A percentile compares a stretch with the other conserved stretches of the same genome.
Evolutionary conservation across 1,139 yeast genomes (phyloP).

Genomic region (Magnusiomyces fungicola): DNA sequence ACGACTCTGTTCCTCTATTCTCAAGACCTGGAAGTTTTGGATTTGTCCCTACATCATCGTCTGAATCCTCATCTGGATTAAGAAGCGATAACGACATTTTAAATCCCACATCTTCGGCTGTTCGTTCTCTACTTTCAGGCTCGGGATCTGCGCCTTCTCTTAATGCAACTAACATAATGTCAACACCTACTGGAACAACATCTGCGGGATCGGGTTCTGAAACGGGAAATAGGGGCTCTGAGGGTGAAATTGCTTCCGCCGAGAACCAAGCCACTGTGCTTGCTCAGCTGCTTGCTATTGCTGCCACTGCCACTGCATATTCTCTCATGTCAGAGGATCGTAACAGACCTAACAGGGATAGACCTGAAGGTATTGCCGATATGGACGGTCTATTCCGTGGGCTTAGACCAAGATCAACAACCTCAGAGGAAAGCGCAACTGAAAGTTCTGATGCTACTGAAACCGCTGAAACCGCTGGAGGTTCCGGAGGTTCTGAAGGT

Average conservation of each 20-base stretch:
- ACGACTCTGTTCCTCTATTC: neutral
- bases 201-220: neutral
- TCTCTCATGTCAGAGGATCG: conserved; percentile 33
- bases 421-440: no score
- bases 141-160: no score
- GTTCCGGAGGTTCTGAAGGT: neutral
- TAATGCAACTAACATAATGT: no score
- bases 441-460: neutral
- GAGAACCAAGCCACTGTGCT: conserved; percentile 39
- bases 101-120: neutral
- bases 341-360: no score
- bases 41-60: neutral
- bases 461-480: neutral
- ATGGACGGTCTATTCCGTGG: no score
- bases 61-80: neutral
- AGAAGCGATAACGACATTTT: neutral
- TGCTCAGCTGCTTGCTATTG: conserved; percentile 40
- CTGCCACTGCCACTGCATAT: conserved; percentile 42
- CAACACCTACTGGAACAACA: neutral
- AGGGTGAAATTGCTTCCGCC: conserved; percentile 13
- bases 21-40: neutral
- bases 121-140: neutral
- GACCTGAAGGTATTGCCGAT: no score
- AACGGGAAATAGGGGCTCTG: conserved; percentile 3
- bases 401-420: no score